These are phyloP conservation scores for Raphanus hybrid DNA, from an alignment of 441 rosid genomes.

Conservation along the genomic window DNA sequence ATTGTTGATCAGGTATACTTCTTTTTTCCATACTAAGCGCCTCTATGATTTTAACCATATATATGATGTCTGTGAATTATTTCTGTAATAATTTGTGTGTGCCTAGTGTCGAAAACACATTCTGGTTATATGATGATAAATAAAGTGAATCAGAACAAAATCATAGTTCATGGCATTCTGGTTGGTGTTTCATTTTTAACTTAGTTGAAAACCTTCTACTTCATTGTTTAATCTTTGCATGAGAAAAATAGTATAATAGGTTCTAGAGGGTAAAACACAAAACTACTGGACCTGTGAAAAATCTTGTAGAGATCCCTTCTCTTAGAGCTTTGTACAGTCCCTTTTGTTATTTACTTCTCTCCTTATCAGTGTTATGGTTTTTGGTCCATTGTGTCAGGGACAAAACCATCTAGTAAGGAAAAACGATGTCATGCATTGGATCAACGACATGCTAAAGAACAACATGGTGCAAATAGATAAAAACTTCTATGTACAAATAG, in stretches of 20 bases:
- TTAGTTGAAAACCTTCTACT: not conserved
- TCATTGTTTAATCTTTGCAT: conserved; percentile 1
- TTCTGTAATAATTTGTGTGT: not conserved
- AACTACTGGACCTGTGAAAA: conserved; percentile 5
- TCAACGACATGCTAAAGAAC: conserved; percentile 62
- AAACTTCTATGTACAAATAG: conserved; percentile 61
- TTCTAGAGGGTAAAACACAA: not conserved
- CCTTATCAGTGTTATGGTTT: conserved; percentile 8
- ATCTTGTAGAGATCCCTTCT: conserved; percentile 10
- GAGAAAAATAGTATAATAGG: not conserved
- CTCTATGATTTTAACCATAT: not conserved
- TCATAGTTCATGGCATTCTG: not conserved
- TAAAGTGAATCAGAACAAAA: not conserved
- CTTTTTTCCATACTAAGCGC: not conserved
- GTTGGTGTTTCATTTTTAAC: not conserved
- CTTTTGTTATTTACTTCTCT: not conserved
- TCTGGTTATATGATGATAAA: conserved; percentile 6
- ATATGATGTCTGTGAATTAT: not conserved
- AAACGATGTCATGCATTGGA: conserved; percentile 48
- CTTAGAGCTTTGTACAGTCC: conserved; percentile 4
- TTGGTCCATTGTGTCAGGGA: conserved; percentile 53
- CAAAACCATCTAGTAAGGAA: conserved; percentile 44
- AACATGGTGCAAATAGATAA: conserved; percentile 64
- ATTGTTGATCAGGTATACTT: conserved; percentile 63
- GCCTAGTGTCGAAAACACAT: conserved; percentile 1